Conservation (phyloP, 2,329 filamentous ascomycete species). For the Paraphoma chrysanthemicola region DNA sequence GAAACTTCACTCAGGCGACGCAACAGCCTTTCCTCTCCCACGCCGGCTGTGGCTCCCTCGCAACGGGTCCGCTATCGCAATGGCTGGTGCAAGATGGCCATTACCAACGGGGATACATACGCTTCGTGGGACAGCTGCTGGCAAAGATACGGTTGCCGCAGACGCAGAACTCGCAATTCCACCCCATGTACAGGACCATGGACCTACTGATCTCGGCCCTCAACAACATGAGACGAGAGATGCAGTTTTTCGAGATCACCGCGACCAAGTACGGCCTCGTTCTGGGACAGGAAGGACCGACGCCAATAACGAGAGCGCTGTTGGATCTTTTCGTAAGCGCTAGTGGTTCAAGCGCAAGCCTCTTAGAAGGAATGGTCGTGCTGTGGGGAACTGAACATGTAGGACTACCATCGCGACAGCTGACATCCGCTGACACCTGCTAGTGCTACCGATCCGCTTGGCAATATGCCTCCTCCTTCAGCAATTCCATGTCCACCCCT, state of each 20-base stretch:
- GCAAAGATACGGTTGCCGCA: constrained; percentile 65
- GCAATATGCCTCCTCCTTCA: constrained; percentile 57
- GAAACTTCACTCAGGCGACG: constrained; percentile 63
- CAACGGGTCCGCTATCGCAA: constrained; percentile 62
- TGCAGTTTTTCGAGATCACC: constrained; percentile 71
- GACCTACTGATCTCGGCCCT: constrained; percentile 70
- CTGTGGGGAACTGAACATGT: constrained; percentile 78
- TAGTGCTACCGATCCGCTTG: constrained; percentile 57
- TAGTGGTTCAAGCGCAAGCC: constrained; percentile 56
- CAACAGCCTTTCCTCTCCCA: constrained; percentile 71
- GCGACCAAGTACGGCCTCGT: constrained; percentile 66
- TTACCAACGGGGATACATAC: constrained; percentile 74
- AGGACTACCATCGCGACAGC: constrained; percentile 18
- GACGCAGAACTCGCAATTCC: constrained; percentile 51
- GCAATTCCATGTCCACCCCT: constrained; percentile 44
- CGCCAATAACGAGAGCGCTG: constrained; percentile 60
- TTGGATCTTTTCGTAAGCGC: constrained; percentile 67
- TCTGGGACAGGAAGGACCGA: constrained; percentile 54
- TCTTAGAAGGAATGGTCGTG: constrained; percentile 75
- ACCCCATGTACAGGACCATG: constrained; percentile 63
- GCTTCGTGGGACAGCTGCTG: constrained; percentile 70
- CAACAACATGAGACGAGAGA: constrained; percentile 71
- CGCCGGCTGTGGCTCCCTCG: constrained; percentile 68
- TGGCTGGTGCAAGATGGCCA: constrained; percentile 78
- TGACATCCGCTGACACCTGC: background rate